Percentiles rank a stretch among this genome's conserved stretches.
Conservation (phyloP, 495 filamentous ascomycete species). For the Margaritispora aquatica region DNA sequence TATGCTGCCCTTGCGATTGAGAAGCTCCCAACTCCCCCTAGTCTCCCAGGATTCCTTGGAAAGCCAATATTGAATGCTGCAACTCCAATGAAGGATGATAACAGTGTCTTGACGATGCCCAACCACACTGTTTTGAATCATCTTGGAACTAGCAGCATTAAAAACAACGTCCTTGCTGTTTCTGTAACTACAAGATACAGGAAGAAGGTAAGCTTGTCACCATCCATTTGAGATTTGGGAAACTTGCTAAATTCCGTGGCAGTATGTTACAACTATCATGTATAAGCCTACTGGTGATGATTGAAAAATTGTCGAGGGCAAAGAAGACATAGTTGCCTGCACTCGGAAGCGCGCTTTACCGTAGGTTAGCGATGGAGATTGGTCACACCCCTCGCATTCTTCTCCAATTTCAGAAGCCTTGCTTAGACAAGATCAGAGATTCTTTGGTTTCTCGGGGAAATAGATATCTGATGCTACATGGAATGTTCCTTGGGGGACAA, state of each 20-base stretch:
- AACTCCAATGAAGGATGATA: conserved; percentile 92
- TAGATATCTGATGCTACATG: background rate
- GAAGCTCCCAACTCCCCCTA: conserved; percentile 75
- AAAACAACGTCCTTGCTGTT: conserved; percentile 90
- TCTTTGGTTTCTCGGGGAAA: background rate
- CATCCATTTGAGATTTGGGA: background rate
- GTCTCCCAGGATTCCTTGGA: conserved; percentile 82
- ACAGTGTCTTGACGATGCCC: conserved; percentile 89
- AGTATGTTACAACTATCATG: conserved; percentile 98
- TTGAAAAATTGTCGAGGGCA: conserved; percentile 2
- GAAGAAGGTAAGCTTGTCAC: conserved; percentile 63
- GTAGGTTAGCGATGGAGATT: too few relatives aligned
- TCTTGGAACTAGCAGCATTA: conserved; percentile 97
- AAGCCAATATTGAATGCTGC: conserved; percentile 91
- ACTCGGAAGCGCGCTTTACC: too few relatives aligned
- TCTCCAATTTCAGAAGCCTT: background rate
- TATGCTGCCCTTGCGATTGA: conserved; percentile 62
- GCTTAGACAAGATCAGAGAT: background rate
- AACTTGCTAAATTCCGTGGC: background rate
- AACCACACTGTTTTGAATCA: conserved; percentile 98
- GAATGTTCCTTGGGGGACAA: background rate
- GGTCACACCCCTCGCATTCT: background rate
- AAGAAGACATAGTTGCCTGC: too few relatives aligned
- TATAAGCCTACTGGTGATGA: conserved; percentile 73
- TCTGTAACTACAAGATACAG: conserved; percentile 96